A percentile compares a stretch with the other conserved stretches of the same genome.
Evolutionary conservation across 1,284 basidiomycete genomes (phyloP).

Genomic region (Cutaneotrichosporon sp.): DNA sequence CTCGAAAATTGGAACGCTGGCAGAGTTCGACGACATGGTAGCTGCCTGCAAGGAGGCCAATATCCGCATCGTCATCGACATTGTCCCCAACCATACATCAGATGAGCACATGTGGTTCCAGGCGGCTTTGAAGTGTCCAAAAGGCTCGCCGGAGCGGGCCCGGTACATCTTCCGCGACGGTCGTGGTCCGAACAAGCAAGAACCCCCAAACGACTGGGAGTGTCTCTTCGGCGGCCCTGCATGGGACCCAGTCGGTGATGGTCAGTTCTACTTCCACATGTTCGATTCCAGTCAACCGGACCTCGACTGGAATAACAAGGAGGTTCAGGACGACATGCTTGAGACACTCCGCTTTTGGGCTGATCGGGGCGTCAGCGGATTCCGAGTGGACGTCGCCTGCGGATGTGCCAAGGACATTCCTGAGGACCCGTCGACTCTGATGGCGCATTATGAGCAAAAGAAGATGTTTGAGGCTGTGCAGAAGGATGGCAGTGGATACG

Average conservation of each 20-base stretch:
- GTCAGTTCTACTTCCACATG: slow-evolving; percentile 68
- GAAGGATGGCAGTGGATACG: slow-evolving; percentile 11
- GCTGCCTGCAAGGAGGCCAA: slow-evolving; percentile 59
- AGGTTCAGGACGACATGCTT: slow-evolving; percentile 60
- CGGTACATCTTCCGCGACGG: slow-evolving; percentile 71
- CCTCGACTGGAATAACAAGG: slow-evolving; percentile 69
- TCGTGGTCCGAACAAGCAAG: slow-evolving; percentile 49
- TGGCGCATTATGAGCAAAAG: slow-evolving; percentile 10
- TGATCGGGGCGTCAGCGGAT: slow-evolving; percentile 67
- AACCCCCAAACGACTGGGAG: slow-evolving; percentile 69
- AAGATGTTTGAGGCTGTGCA: slow-evolving; percentile 22
- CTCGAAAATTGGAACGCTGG: slow-evolving; percentile 66
- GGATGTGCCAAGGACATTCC: slow-evolving; percentile 26
- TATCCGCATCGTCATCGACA: slow-evolving; percentile 72
- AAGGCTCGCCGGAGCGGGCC: slow-evolving; percentile 53
- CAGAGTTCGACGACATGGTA: slow-evolving; percentile 64
- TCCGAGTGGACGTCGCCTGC: slow-evolving; percentile 52
- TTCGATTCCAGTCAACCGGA: slow-evolving; percentile 69
- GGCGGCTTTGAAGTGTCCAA: slow-evolving; percentile 58
- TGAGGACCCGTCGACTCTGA: slow-evolving; percentile 3
- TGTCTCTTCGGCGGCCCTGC: slow-evolving; percentile 65
- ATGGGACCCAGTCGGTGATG: slow-evolving; percentile 66
- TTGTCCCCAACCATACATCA: slow-evolving; percentile 75
- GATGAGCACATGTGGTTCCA: slow-evolving; percentile 74
- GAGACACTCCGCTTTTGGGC: slow-evolving; percentile 70